Evolutionary conservation across 306 rosid species (phyloP).

Genomic region (Cicer arietinum): DNA sequence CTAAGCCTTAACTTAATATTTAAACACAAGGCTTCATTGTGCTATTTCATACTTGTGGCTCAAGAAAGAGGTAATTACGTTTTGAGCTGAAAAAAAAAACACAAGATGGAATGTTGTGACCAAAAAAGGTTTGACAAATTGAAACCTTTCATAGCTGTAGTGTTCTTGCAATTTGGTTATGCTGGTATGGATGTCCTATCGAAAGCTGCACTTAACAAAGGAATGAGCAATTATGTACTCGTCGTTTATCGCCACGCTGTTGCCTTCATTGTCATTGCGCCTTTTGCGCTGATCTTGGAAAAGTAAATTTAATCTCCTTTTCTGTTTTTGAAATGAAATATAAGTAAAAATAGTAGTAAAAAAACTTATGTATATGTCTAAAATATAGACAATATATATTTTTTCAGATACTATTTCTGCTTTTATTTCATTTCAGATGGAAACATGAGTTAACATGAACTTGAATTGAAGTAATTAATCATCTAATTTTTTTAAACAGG

Average conservation of each 20-base stretch:
- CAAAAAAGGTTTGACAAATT: slow-evolving; percentile 39
- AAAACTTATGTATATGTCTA: too few relatives aligned
- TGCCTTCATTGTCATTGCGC: slow-evolving; percentile 69
- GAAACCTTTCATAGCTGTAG: slow-evolving; percentile 79
- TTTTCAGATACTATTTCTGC: too few relatives aligned
- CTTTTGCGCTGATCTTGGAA: slow-evolving; percentile 82
- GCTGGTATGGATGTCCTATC: slow-evolving; percentile 91
- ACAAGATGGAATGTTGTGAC: slow-evolving; percentile 46
- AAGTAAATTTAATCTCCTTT: slow-evolving; percentile 50
- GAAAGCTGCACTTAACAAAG: slow-evolving; percentile 86
- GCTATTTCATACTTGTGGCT: slow-evolving; percentile 47
- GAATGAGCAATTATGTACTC: slow-evolving; percentile 90
- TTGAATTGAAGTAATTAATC: slow-evolving; percentile 27
- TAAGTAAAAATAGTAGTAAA: too few relatives aligned
- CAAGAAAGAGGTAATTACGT: slow-evolving; percentile 32
- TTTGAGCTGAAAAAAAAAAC: not conserved
- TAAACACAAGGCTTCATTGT: slow-evolving; percentile 35
- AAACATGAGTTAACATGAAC: not conserved
- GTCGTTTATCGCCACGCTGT: slow-evolving; percentile 87
- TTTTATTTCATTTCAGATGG: too few relatives aligned
- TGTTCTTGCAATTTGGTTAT: slow-evolving; percentile 87
- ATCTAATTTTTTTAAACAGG: slow-evolving; percentile 58
- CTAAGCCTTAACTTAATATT: not conserved
- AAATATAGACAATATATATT: too few relatives aligned
- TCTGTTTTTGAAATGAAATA: not conserved